Percentiles rank a stretch among this genome's conserved stretches.
These are phyloP conservation scores for Xylariomycetidae sp. DNA, from an alignment of 2,329 filamentous ascomycete genomes.

Conservation along the genomic window DNA sequence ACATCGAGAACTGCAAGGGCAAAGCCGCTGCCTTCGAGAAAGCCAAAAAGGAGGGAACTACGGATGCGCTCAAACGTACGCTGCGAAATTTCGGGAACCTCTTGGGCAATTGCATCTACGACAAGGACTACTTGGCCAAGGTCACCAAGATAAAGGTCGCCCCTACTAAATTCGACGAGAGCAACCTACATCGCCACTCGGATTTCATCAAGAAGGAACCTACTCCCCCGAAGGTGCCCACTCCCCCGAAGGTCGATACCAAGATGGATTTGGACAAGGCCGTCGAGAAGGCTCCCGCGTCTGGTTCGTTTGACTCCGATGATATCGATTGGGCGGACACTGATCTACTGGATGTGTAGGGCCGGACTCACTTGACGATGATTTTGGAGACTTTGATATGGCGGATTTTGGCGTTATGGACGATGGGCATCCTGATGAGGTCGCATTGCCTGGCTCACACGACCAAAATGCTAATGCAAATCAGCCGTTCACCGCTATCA, in stretches of 20 bases:
- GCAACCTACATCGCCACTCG: constrained; percentile 75
- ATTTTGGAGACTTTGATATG: constrained; percentile 64
- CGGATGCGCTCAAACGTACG: constrained; percentile 86
- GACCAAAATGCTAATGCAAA: constrained; percentile 19
- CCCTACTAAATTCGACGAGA: constrained; percentile 72
- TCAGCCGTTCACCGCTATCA: constrained; percentile 14
- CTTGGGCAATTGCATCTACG: constrained; percentile 96
- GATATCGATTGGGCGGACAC: constrained; percentile 28
- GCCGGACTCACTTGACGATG: constrained; percentile 26
- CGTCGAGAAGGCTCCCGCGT: constrained; percentile 15
- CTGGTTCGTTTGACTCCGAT: constrained; percentile 44
- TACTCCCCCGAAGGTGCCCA: too few relatives aligned
- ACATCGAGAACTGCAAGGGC: constrained; percentile 92
- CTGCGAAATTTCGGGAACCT: constrained; percentile 93
- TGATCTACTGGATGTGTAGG: constrained; percentile 29
- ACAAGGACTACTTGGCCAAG: constrained; percentile 86
- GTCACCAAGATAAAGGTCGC: constrained; percentile 85
- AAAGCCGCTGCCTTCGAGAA: constrained; percentile 98
- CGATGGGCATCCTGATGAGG: constrained; percentile 71
- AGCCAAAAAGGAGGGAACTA: constrained; percentile 96
- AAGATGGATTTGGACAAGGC: constrained; percentile 27
- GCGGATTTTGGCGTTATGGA: constrained; percentile 68
- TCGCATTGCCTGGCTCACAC: constrained; percentile 49
- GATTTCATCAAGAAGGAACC: constrained; percentile 65
- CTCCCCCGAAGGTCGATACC: constrained; percentile 14